Conservation (phyloP, 768 basidiomycete species). For the Leccinum ochraceum region DNA sequence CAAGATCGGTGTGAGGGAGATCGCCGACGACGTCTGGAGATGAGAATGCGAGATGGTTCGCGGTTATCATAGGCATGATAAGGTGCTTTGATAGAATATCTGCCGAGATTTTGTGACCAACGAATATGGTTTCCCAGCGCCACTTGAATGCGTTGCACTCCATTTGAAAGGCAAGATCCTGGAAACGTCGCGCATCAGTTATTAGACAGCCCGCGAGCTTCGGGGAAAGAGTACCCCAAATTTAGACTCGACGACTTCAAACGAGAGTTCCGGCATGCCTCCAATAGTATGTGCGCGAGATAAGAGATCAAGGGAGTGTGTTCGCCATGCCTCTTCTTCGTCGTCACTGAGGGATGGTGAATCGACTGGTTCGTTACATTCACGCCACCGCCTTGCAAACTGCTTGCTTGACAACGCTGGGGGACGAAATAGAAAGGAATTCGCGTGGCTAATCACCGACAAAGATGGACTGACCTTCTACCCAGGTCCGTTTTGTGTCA, state of each 20-base stretch:
- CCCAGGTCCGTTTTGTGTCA: constrained; percentile 75
- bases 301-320: constrained; percentile 52
- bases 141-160: constrained; percentile 66
- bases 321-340: constrained; percentile 66
- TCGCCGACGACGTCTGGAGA: constrained; percentile 58
- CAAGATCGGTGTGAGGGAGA: constrained; percentile 57
- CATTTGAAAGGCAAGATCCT: constrained; percentile 71
- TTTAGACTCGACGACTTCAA: constrained; percentile 58
- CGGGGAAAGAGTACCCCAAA: constrained; percentile 50
- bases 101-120: constrained; percentile 65
- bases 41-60: constrained; percentile 66
- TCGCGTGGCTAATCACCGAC: constrained; percentile 25
- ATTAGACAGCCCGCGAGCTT: constrained; percentile 3
- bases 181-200: constrained; percentile 16
- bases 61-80: constrained; percentile 72
- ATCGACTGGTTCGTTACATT: constrained; percentile 46
- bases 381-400: constrained; percentile 70
- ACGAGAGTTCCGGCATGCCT: constrained; percentile 53
- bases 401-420: constrained; percentile 57
- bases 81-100: constrained; percentile 78
- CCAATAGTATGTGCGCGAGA: constrained; percentile 64
- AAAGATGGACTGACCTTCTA: constrained; percentile 54
- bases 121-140: constrained; percentile 74
- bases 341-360: constrained; percentile 32
- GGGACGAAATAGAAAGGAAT: constrained; percentile 15